Evolutionary conservation across 2,329 filamentous ascomycete species (phyloP).

Genomic region (Penicillium aurantiogriseum): DNA sequence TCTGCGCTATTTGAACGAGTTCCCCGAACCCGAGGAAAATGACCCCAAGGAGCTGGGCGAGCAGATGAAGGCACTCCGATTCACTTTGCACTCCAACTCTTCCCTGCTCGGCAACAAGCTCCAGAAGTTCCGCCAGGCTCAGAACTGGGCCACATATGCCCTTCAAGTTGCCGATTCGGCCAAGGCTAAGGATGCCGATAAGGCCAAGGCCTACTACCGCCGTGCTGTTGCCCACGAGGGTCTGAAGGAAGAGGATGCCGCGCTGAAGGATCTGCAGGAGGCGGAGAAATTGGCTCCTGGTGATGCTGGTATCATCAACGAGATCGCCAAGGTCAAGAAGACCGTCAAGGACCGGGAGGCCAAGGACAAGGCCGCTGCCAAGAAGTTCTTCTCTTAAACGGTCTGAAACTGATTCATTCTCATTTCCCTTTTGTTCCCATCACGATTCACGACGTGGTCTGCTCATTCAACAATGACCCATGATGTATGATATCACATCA

Average conservation of each 20-base stretch:
- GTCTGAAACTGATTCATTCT: slow-evolving; percentile 4
- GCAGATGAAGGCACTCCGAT: slow-evolving; percentile 71
- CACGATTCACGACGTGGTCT: slow-evolving; percentile 30
- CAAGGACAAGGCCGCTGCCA: slow-evolving; percentile 89
- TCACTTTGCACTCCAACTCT: slow-evolving; percentile 84
- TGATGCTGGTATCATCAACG: slow-evolving; percentile 71
- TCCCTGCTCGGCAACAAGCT: slow-evolving; percentile 84
- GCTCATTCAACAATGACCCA: slow-evolving; percentile 14
- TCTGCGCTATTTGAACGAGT: slow-evolving; percentile 82
- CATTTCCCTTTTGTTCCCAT: slow-evolving; percentile 7
- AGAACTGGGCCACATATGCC: slow-evolving; percentile 69
- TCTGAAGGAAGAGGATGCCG: slow-evolving; percentile 80
- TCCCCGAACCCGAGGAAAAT: slow-evolving; percentile 66
- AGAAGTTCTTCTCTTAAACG: slow-evolving; percentile 75
- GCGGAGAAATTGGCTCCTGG: slow-evolving; percentile 72
- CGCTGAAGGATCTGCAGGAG: slow-evolving; percentile 70
- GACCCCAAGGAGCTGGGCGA: slow-evolving; percentile 67
- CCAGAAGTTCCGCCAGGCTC: slow-evolving; percentile 66
- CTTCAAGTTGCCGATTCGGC: slow-evolving; percentile 60
- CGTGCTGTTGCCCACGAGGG: slow-evolving; percentile 72
- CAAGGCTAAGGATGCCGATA: slow-evolving; percentile 68
- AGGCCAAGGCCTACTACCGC: slow-evolving; percentile 85
- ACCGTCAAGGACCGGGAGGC: slow-evolving; percentile 68
- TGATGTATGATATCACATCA: slow-evolving; percentile 29
- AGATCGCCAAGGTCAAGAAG: slow-evolving; percentile 77